Conservation (phyloP, 495 filamentous ascomycete genomes). For the Hypoxylon fragiforme region DNA sequence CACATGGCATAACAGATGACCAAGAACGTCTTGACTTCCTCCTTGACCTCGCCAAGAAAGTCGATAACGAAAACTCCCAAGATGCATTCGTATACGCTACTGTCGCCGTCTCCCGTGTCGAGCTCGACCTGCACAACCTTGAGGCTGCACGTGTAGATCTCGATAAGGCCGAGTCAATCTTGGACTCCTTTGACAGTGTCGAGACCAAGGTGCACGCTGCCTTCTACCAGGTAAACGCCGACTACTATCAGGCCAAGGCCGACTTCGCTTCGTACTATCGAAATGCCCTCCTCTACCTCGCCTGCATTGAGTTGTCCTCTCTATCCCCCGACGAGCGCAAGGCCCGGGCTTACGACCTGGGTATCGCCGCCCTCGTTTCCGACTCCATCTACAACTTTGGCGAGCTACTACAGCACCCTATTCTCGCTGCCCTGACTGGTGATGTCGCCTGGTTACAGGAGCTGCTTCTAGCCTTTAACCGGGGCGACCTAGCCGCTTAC, state of each 20-base stretch:
- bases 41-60: constrained; percentile 78
- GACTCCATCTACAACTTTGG: constrained; percentile 99
- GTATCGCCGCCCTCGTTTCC: constrained; percentile 87
- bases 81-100: constrained; percentile 95
- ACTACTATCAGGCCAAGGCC: constrained; percentile 89
- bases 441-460: constrained; percentile 82
- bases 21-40: constrained; percentile 88
- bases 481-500: constrained; percentile 86
- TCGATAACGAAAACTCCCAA: constrained; percentile 89
- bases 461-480: constrained; percentile 95
- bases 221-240: constrained; percentile 94
- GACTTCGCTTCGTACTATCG: constrained; percentile 96
- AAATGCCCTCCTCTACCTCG: constrained; percentile 96
- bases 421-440: constrained; percentile 76
- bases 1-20: constrained; percentile 62
- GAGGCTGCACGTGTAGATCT: constrained; percentile 81
- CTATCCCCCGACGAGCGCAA: constrained; percentile 72
- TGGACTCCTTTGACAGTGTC: constrained; percentile 92
- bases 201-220: constrained; percentile 95
- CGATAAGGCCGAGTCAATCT: constrained; percentile 80
- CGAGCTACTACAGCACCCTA: constrained; percentile 95
- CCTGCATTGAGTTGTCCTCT: constrained; percentile 83
- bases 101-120: constrained; percentile 85
- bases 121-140: constrained; percentile 73
- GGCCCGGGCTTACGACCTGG: constrained; percentile 86